A percentile compares a stretch with the other conserved stretches of the same genome.
phyloP scores from a whole-genome alignment of 495 filamentous ascomycete species.

The Penicillium manginii region DNA sequence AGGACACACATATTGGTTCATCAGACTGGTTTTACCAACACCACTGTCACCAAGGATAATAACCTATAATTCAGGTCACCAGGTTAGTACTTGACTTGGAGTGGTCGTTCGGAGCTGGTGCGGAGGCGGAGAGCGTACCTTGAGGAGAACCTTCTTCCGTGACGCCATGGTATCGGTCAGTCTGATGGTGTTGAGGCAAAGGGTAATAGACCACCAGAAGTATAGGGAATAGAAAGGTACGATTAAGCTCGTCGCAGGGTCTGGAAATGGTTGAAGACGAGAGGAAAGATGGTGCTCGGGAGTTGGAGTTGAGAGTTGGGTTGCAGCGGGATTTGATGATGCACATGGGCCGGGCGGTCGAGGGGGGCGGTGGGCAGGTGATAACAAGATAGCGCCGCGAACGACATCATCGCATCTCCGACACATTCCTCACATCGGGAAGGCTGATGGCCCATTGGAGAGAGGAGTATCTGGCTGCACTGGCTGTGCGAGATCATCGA shows the following conservation, averaged over 20 bases:
- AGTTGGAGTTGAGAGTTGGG: constrained; percentile 38
- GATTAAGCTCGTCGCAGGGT: not conserved
- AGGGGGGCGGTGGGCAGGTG: constrained; percentile 33
- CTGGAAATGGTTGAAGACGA: not conserved
- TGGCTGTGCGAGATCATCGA: constrained; percentile 57
- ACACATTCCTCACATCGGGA: constrained; percentile 26
- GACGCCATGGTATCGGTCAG: constrained; percentile 69
- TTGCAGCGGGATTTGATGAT: constrained; percentile 40
- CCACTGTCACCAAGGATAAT: constrained; percentile 98
- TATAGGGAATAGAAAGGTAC: not conserved
- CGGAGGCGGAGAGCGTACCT: constrained; percentile 63
- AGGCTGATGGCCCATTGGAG: constrained; percentile 58
- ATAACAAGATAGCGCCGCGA: constrained; percentile 30
- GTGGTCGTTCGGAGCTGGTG: constrained; percentile 22
- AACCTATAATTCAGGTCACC: constrained; percentile 59
- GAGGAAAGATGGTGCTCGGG: constrained; percentile 11
- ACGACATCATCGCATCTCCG: constrained; percentile 23
- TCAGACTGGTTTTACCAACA: constrained; percentile 98
- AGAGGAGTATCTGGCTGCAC: constrained; percentile 57
- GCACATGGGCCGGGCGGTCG: constrained; percentile 41
- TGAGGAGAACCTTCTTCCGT: constrained; percentile 95
- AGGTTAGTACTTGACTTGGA: constrained; percentile 11
- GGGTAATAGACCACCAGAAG: constrained; percentile 2
- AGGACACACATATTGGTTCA: constrained; percentile 98
- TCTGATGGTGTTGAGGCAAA: constrained; percentile 9